Conservation (phyloP, 495 filamentous ascomycete species). For the Daldinia decipiens region DNA sequence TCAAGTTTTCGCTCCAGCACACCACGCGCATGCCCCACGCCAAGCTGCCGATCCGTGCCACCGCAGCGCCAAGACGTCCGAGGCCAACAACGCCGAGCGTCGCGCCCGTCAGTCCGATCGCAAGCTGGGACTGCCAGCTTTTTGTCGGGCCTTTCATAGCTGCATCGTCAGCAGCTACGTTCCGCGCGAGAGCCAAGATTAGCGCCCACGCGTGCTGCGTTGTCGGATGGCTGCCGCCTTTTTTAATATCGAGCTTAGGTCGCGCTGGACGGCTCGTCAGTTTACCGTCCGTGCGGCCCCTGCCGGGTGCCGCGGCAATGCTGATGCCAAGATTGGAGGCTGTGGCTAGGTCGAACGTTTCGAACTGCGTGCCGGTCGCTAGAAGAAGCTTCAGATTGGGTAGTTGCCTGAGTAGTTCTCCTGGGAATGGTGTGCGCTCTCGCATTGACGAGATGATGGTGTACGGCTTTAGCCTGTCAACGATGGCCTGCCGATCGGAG, state of each 20-base stretch:
- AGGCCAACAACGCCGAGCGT: constrained; percentile 70
- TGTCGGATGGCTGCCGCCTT: constrained; percentile 61
- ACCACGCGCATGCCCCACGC: constrained; percentile 73
- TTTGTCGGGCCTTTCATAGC: constrained; percentile 59
- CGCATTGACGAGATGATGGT: constrained; percentile 67
- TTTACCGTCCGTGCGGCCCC: constrained; percentile 42
- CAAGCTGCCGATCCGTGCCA: constrained; percentile 67
- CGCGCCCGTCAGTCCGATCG: constrained; percentile 66
- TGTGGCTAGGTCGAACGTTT: constrained; percentile 67
- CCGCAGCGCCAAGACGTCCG: constrained; percentile 67
- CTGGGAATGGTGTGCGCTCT: constrained; percentile 74
- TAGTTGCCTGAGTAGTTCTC: constrained; percentile 61
- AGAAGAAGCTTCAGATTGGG: constrained; percentile 74
- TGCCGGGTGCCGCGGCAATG: constrained; percentile 65
- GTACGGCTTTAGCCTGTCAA: constrained; percentile 66
- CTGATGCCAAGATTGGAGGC: constrained; percentile 62
- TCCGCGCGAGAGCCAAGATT: constrained; percentile 66
- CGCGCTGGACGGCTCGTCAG: constrained; percentile 18
- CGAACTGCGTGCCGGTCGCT: constrained; percentile 69
- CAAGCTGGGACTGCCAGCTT: constrained; percentile 67
- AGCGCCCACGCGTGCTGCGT: constrained; percentile 74
- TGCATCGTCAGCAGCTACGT: constrained; percentile 68
- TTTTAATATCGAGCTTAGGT: constrained; percentile 38
- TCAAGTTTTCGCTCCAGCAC: constrained; percentile 73
- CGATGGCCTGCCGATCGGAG: constrained; percentile 47